These are phyloP conservation scores for Blastomyces parvus DNA, from an alignment of 2,329 filamentous ascomycete genomes.

Conservation along the genomic window DNA sequence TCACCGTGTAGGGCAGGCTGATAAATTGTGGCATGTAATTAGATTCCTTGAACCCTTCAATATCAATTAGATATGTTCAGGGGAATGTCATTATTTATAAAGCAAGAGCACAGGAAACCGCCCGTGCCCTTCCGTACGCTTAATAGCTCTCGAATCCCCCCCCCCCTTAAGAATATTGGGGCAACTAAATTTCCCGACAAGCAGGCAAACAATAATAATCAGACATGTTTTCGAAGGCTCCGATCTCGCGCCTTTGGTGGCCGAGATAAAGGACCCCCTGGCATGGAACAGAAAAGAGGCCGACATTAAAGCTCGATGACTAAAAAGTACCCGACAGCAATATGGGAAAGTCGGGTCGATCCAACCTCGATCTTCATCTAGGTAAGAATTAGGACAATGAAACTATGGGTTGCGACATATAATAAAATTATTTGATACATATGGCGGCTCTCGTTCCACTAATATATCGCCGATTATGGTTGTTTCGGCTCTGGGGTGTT, in stretches of 20 bases:
- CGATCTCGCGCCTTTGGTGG: background rate
- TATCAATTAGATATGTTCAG: background rate
- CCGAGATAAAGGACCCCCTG: conserved; percentile 6
- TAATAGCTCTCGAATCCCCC: background rate
- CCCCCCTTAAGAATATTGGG: background rate
- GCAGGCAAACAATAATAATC: background rate
- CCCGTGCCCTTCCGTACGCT: background rate
- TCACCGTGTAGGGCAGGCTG: background rate
- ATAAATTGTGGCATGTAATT: background rate
- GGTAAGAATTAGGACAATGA: no score
- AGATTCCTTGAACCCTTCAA: background rate
- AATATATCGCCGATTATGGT: no score
- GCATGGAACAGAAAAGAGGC: conserved; percentile 6
- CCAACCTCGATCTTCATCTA: no score
- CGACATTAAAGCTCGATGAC: no score
- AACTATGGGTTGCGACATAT: no score
- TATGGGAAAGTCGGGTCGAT: no score
- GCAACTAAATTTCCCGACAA: background rate
- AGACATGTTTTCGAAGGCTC: background rate
- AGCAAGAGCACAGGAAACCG: background rate
- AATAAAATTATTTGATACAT: no score
- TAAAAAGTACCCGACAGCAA: no score
- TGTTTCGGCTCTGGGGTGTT: no score
- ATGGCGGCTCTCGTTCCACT: no score
- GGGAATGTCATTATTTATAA: background rate